Evolutionary conservation across 768 basidiomycete genomes (phyloP), one percentile per base, ranked within the genome.

Genomic region (Hydnum rufescens): DNA sequence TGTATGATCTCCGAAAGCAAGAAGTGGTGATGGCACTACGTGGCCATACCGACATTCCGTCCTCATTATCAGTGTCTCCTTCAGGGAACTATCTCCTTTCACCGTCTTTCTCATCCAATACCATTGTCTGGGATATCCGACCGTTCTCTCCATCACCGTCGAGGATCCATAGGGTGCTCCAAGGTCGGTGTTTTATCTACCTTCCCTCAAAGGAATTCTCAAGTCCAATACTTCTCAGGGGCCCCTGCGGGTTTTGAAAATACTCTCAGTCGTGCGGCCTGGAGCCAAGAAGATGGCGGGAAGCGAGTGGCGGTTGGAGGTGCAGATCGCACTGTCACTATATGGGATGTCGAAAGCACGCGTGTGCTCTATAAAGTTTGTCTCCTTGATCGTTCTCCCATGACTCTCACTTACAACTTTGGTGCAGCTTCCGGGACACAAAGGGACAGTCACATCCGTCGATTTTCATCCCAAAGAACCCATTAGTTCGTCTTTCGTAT

Each of bases 401-500:
- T 16, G 4, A 5, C 5, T 4, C 22, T 42, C 23, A 42, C 47
- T 53, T 19, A 34, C 30, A 28, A 25, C 5, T 28, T 53, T 42
- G 3, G 39, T 54, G 18, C 42, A 86, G 85, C 73, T 96, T 53
- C 88, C 93, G 34, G 93, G 93, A 13, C 93, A 99, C 65, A 95
- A 88, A 64, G 92, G 93, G 6, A 92, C 92, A 0, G 90, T 97
- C 13, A 90, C 88, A 1, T 70, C 81, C n/a, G 87, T 89, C 0
- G 95, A 93, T 59, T 95, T 93, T 71, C 89, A 93, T 64, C 90
- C 93, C 5, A 87, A 80, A 61, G 90, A 95, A 60, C 92, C 90
- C 6, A 90, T 95, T 64, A 76, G 89, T 93, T 64, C 57, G 89
- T 70, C 4, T 32, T 28, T 55, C 16, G 6, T 52, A 13, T 16